phyloP scores from a whole-genome alignment of 2,329 filamentous ascomycete genomes.

The Aureobasidium sp. region DNA sequence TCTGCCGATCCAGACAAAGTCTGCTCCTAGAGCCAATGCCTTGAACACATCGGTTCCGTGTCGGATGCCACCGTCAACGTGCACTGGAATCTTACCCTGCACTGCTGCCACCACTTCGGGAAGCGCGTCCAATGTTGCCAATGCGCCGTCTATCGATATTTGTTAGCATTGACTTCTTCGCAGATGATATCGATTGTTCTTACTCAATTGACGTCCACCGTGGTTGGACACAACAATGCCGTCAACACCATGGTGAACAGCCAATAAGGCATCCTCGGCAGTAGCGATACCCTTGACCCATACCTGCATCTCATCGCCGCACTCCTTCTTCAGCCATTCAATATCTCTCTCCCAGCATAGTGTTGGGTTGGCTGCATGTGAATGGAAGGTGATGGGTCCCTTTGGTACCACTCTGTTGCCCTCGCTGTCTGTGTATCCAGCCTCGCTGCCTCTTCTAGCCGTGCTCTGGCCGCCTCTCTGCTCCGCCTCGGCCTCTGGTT shows the following conservation, averaged over 20 bases:
- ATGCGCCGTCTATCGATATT: constrained; percentile 38
- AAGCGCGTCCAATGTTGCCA: constrained; percentile 41
- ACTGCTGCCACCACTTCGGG: constrained; percentile 28
- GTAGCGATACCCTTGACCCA: constrained; percentile 41
- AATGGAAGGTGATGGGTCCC: constrained; percentile 34
- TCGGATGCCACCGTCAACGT: constrained; percentile 52
- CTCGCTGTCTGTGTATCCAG: constrained; percentile 20
- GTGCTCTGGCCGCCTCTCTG: constrained; percentile 12
- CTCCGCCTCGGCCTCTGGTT: constrained; percentile 17
- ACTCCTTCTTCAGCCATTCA: constrained; percentile 40
- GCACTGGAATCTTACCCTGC: constrained; percentile 43
- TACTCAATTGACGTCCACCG: constrained; percentile 31
- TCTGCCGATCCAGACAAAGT: constrained; percentile 38
- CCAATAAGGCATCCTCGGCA: constrained; percentile 37
- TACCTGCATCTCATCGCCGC: constrained; percentile 42
- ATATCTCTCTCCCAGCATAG: constrained; percentile 43
- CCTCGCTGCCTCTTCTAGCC: constrained; percentile 18
- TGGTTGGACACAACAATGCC: constrained; percentile 49
- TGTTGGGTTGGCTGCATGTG: constrained; percentile 35
- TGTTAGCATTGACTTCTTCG: not conserved
- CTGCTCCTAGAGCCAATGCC: constrained; percentile 43
- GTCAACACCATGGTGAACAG: constrained; percentile 37
- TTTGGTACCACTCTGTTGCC: constrained; percentile 22
- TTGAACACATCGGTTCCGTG: constrained; percentile 51
- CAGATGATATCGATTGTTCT: not conserved